Evolutionary conservation across 2,329 filamentous ascomycete species (phyloP).

Genomic region (Ciborinia camelliae): DNA sequence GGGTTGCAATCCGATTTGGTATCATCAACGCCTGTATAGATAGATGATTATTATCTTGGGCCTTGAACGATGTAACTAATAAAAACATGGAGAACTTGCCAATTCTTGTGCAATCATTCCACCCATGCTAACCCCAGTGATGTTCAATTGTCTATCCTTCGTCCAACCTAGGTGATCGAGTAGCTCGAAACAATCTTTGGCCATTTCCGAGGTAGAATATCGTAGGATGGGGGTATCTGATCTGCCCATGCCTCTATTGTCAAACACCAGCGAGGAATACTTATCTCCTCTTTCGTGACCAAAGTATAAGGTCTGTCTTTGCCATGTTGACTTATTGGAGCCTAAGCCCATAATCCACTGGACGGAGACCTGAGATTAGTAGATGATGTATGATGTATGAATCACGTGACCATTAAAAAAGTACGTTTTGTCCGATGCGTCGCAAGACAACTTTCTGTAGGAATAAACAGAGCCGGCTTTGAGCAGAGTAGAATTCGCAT

Average conservation of each 20-base stretch:
- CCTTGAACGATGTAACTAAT: not conserved
- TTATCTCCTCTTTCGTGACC: constrained; percentile 64
- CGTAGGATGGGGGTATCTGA: constrained; percentile 73
- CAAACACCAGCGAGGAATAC: constrained; percentile 73
- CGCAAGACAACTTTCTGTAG: not conserved
- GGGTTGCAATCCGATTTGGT: constrained; percentile 51
- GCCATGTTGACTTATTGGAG: constrained; percentile 66
- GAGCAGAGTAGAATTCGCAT: not conserved
- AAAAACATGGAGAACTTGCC: constrained; percentile 39
- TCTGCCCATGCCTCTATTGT: constrained; percentile 78
- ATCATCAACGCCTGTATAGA: constrained; percentile 44
- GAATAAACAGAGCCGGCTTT: not conserved
- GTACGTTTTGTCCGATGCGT: not conserved
- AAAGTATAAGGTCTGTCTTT: constrained; percentile 79
- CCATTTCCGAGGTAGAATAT: constrained; percentile 85
- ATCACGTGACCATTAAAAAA: not conserved
- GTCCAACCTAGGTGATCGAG: constrained; percentile 68
- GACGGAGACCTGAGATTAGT: constrained; percentile 18
- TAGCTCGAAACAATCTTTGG: constrained; percentile 70
- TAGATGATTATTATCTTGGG: not conserved
- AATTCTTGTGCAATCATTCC: constrained; percentile 92
- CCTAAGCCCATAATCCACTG: constrained; percentile 82
- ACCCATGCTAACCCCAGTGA: constrained; percentile 79
- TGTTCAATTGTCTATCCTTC: constrained; percentile 55
- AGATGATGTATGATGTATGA: constrained; percentile 20